These are phyloP conservation scores for Oryza nivara DNA, from an alignment of 176 grass and related monocot species.

Conservation along the genomic window DNA sequence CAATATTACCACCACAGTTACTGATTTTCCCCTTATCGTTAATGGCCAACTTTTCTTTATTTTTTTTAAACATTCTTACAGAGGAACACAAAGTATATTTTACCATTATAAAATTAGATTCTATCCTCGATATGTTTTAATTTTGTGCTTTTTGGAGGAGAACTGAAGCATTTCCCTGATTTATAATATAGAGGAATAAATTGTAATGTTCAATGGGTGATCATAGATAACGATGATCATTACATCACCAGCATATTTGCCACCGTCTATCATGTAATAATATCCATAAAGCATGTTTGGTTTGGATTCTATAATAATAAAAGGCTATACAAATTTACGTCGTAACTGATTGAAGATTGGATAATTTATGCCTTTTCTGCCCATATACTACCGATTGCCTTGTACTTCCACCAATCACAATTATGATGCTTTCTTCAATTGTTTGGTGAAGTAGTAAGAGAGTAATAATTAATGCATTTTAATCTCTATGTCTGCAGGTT, in stretches of 20 bases:
- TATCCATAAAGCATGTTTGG: background rate
- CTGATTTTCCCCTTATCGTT: background rate
- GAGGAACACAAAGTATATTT: background rate
- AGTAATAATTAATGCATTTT: slow-evolving; percentile 23
- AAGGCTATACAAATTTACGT: background rate
- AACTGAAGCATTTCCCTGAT: background rate
- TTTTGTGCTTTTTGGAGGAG: background rate
- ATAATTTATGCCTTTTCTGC: slow-evolving; percentile 2
- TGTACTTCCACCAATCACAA: background rate
- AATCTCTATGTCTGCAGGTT: slow-evolving; percentile 68
- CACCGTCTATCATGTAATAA: background rate
- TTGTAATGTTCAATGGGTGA: background rate
- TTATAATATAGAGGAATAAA: background rate
- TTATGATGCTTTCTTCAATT: background rate
- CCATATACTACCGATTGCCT: background rate
- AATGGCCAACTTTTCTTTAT: background rate
- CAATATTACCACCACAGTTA: background rate
- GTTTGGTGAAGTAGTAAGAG: background rate
- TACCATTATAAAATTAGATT: background rate
- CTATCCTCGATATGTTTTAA: background rate
- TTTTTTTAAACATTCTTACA: background rate
- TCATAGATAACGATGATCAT: background rate
- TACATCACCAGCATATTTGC: background rate
- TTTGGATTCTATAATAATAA: background rate
- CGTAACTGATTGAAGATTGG: background rate